Base-by-base conservation (phyloP, 306 rosid species). In the Corylus americana region DNA sequence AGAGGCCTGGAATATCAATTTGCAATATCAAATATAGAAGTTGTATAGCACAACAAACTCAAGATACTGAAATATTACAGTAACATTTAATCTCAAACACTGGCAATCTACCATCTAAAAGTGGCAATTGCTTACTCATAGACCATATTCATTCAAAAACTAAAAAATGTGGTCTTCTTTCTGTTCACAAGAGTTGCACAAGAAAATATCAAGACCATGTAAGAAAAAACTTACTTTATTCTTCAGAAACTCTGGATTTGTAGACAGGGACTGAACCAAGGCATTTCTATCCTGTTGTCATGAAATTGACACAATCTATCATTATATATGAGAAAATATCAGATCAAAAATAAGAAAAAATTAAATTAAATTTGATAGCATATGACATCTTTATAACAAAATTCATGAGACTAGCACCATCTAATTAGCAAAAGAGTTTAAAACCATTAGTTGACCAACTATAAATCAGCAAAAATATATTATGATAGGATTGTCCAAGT, bases 191-290 rank as follows among this genome's bases (percentile, higher is more conserved):
- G 55, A n/a, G 27, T 63, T 79, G 47, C 66, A 48, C 37, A 55
- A 16, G 9, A 69, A 39, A 67, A 58, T 45, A 72, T 71, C 50
- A 51, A 61, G 61, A 81, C 48, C 68, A 63, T 69, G 68, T 18
- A 63, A 76, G 66, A 74, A 78, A 20, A 69, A 76, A 70, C 62
- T 44, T 86, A 90, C 98, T 89, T 89, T 92, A 86, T 92, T 94
- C 86, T 89, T 91, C 80, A 94, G 80, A 84, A 0, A 94, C 87
- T 94, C 98, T 0, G 98, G 97, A 88, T 92, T 90, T 10, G 97
- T 92, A 25, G 98, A 94, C 57, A 94, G 81, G n/a, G 98, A 89
- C 75, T 87, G 95, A 80, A 90, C 81, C 91, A 94, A 76, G 83
- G 92, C 89, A 80, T 74, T 90, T 79, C 97, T 84, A 76, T 94